Evolutionary conservation across 305 asterid species (phyloP).

Genomic region (Fraxinus velutina): DNA sequence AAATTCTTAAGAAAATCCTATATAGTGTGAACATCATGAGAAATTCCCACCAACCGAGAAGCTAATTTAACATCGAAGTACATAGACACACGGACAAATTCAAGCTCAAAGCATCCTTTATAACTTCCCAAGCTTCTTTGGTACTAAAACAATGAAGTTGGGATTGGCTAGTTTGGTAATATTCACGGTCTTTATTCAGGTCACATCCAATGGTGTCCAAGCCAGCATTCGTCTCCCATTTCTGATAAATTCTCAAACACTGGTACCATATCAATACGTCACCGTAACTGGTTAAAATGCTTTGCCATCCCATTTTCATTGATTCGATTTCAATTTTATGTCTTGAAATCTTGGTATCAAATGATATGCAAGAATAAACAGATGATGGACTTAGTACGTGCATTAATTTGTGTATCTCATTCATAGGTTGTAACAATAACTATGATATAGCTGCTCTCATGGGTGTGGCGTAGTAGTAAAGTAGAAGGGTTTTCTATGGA

Average conservation of each 20-base stretch:
- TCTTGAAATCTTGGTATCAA: neutral
- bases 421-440: conserved; percentile 34
- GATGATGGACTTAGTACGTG: neutral
- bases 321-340: neutral
- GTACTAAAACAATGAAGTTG: conserved; percentile 13
- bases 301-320: neutral
- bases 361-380: neutral
- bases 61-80: conserved; percentile 17
- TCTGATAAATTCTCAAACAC: conserved; percentile 29
- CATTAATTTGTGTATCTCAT: neutral
- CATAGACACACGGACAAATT: neutral
- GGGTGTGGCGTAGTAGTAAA: no score
- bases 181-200: conserved; percentile 25
- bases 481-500: no score
- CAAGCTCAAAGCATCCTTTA: no score
- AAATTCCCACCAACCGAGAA: conserved; percentile 1
- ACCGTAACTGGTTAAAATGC: conserved; percentile 49
- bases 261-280: conserved; percentile 37
- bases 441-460: no score
- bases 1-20: neutral
- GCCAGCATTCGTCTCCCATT: conserved; percentile 33
- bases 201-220: conserved; percentile 15
- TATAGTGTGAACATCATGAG: neutral
- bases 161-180: conserved; percentile 25
- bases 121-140: neutral